Evolutionary conservation across 345 rosid genomes (phyloP), one percentile per base, ranked within the genome.

Genomic region (Euclidium syriacum): DNA sequence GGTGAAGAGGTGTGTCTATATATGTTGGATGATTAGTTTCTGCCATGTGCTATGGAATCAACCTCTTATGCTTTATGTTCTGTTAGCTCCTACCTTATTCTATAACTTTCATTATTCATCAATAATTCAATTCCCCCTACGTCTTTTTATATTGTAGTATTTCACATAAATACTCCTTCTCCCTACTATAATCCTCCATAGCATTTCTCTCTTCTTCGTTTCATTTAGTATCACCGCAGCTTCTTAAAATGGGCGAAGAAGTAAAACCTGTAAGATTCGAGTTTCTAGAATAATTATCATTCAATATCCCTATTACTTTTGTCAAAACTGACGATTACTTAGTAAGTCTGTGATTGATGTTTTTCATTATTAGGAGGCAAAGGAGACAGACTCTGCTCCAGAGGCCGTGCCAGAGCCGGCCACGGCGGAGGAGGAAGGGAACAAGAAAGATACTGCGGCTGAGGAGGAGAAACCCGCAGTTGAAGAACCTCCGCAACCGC

Each of bases 201-300:
- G 23, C 51, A 63, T 47, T 18, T 3, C 61, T 54, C 25, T 25
- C 16, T 38, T 15, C 63, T 38, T 62, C 22, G 22, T 20, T 46
- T 29, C 15, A 6, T 11, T n/a, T 26, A 36, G 2, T 26, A 12
- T 39, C 19, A 52, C 32, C 19, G 42, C 20, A 42, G 10, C 29
- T 9, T 58, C 53, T 17, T 42, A 56, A 53, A 64, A 91, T 91
- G 98, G 87, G 89, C 9, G 94, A 83, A 67, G 92, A 86, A 76
- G 79, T 75, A 25, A 86, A 86, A 68, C 85, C 81, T 81, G 96
- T 87, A 57, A 65, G 70, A 9, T 39, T 40, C 19, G 29, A 30
- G 16, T 40, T 70, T 32, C 12, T 14, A 40, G 6, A 29, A 4
- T 10, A 29, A 1, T 29, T 19, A 20, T 24, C 30, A 24, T 12